phyloP scores from a whole-genome alignment of 805 yeast genomes.

The Candida arabinofermentans region DNA sequence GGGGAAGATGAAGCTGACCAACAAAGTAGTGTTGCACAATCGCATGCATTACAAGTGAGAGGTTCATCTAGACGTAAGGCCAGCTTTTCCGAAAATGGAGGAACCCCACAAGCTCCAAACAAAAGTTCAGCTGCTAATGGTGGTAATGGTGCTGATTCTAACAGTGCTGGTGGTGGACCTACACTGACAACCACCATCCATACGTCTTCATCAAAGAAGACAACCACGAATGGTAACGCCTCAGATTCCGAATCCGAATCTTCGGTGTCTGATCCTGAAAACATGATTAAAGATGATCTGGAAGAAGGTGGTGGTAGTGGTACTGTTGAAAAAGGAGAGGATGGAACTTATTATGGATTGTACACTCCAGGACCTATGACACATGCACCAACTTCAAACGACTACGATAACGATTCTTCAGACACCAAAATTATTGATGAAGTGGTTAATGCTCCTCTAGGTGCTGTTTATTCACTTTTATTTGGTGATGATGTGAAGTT shows the following conservation, averaged over 20 bases:
- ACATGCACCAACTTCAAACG: conserved; percentile 33
- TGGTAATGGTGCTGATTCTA: too few species aligned
- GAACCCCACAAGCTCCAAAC: too few species aligned
- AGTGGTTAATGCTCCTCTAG: conserved; percentile 57
- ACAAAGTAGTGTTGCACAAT: not conserved
- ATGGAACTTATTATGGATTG: conserved; percentile 34
- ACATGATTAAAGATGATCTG: conserved; percentile 28
- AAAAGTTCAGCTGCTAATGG: too few species aligned
- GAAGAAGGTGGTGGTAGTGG: conserved; percentile 18
- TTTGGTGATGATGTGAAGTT: conserved; percentile 57
- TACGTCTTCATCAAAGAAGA: not conserved
- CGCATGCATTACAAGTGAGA: not conserved
- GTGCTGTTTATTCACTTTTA: conserved; percentile 52
- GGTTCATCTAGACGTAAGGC: not conserved
- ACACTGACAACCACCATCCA: conserved; percentile 16
- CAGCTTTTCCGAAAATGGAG: too few species aligned
- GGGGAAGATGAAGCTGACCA: not conserved
- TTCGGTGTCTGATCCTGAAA: conserved; percentile 15
- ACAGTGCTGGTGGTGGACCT: conserved; percentile 17
- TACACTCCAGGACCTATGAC: conserved; percentile 35
- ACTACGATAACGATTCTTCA: conserved; percentile 40
- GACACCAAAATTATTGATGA: conserved; percentile 58
- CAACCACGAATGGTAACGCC: not conserved
- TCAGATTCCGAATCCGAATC: not conserved
- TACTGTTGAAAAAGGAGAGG: conserved; percentile 7